Evolutionary conservation across 2,329 filamentous ascomycete species (phyloP).

Genomic region (Magnaporthales sp.): DNA sequence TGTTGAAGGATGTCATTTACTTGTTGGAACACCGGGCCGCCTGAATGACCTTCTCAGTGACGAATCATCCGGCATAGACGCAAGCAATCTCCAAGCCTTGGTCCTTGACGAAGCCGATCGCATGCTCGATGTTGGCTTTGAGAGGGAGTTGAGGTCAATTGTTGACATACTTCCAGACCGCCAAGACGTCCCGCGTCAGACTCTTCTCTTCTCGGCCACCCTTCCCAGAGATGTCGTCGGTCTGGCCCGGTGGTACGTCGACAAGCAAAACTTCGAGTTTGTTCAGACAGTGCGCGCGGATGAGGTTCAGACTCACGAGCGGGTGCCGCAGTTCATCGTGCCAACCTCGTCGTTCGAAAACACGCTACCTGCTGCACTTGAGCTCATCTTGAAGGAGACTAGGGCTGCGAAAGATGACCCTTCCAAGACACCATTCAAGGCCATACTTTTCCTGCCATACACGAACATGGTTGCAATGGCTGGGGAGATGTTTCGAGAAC

Average conservation of each 20-base stretch:
- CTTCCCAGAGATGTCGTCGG: slow-evolving; percentile 75
- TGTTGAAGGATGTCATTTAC: slow-evolving; percentile 71
- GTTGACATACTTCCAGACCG: slow-evolving; percentile 53
- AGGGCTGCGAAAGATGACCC: slow-evolving; percentile 25
- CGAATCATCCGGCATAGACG: slow-evolving; percentile 49
- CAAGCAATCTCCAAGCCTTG: slow-evolving; percentile 74
- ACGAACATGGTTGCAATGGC: slow-evolving; percentile 45
- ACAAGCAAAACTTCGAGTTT: slow-evolving; percentile 73
- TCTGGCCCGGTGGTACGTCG: slow-evolving; percentile 71
- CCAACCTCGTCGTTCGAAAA: slow-evolving; percentile 63
- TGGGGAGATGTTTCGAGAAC: slow-evolving; percentile 39
- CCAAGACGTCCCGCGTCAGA: slow-evolving; percentile 64
- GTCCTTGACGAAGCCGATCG: slow-evolving; percentile 97
- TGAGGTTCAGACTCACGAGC: slow-evolving; percentile 76
- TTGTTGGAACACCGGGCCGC: slow-evolving; percentile 86
- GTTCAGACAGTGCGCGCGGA: slow-evolving; percentile 79
- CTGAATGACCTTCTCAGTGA: slow-evolving; percentile 75
- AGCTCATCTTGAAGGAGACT: slow-evolving; percentile 60
- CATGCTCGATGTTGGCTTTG: slow-evolving; percentile 92
- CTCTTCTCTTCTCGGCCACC: slow-evolving; percentile 91
- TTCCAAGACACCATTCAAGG: slow-evolving; percentile 66
- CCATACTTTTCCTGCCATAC: slow-evolving; percentile 86
- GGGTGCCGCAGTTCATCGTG: slow-evolving; percentile 73
- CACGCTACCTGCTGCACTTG: slow-evolving; percentile 64
- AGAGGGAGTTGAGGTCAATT: slow-evolving; percentile 56